These are phyloP conservation scores for Artemisia annua DNA, from an alignment of 129 eudicot species.

Conservation along the genomic window DNA sequence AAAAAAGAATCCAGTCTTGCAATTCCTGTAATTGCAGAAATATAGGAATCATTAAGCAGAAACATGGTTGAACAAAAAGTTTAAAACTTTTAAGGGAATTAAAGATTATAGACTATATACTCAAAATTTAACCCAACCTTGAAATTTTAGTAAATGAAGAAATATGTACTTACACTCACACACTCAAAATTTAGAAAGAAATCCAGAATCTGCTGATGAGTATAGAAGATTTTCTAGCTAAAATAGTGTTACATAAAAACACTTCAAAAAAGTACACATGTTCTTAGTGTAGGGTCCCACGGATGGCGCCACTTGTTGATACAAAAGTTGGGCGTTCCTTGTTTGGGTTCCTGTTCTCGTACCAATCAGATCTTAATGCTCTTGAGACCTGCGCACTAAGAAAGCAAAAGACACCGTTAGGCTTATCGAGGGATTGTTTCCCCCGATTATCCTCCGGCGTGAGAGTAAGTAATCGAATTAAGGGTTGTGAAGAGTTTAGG, in stretches of 20 bases:
- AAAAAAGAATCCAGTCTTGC: not conserved
- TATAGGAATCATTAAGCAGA: not conserved
- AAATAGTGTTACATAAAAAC: slow-evolving; percentile 1
- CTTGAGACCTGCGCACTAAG: no score
- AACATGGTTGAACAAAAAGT: slow-evolving; percentile 5
- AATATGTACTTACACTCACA: slow-evolving; percentile 10
- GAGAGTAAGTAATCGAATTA: no score
- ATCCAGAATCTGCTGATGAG: slow-evolving; percentile 15
- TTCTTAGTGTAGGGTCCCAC: no score
- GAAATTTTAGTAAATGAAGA: not conserved
- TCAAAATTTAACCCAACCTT: not conserved
- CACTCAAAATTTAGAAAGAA: slow-evolving; percentile 18
- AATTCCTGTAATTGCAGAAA: slow-evolving; percentile 5
- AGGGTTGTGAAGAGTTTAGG: no score
- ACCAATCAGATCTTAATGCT: no score
- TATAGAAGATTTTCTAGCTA: slow-evolving; percentile 10
- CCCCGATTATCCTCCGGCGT: no score
- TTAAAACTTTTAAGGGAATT: slow-evolving; percentile 13
- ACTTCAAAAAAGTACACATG: slow-evolving; percentile 4
- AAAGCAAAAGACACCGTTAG: no score
- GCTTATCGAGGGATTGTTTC: no score
- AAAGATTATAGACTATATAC: slow-evolving; percentile 10
- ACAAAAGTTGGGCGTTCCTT: no score
- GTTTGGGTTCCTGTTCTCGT: no score
- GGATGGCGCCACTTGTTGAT: no score